Conservation (phyloP, 257 asterid genomes). For the Solanum dulcamara region DNA sequence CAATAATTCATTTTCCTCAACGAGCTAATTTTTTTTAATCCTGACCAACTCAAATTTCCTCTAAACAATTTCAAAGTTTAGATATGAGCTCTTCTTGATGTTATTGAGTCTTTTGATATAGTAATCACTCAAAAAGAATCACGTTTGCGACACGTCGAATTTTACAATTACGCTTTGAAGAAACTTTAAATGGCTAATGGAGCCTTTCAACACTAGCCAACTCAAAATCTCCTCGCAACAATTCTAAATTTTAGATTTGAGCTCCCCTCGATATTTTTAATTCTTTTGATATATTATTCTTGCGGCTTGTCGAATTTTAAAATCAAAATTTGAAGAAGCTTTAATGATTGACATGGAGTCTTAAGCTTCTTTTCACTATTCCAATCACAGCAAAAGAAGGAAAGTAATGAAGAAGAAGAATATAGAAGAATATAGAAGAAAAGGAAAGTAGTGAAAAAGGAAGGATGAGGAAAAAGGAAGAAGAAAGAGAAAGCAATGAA, state of each 20-base stretch:
- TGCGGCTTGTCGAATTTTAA: not conserved
- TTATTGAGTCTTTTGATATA: too few species aligned
- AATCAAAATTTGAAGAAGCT: not conserved
- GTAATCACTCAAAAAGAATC: too few species aligned
- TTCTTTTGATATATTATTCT: not conserved
- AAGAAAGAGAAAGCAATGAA: too few species aligned
- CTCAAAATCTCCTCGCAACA: not conserved
- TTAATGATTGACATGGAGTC: not conserved
- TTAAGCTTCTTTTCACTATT: not conserved
- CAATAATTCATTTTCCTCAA: too few species aligned
- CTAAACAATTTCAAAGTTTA: too few species aligned
- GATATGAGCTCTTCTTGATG: too few species aligned
- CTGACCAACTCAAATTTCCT: not conserved
- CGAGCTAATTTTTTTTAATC: too few species aligned
- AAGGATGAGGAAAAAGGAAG: too few species aligned
- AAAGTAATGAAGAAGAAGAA: too few species aligned
- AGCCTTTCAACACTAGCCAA: not conserved
- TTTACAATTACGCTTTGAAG: not conserved
- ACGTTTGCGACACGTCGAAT: not conserved
- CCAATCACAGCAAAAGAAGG: not conserved
- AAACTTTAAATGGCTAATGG: not conserved
- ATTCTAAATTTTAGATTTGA: not conserved
- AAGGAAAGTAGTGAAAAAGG: too few species aligned
- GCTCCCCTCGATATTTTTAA: not conserved
- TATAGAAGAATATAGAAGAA: too few species aligned